phyloP scores from a whole-genome alignment of 129 eudicot genomes.

The Kitagawia praeruptora region DNA sequence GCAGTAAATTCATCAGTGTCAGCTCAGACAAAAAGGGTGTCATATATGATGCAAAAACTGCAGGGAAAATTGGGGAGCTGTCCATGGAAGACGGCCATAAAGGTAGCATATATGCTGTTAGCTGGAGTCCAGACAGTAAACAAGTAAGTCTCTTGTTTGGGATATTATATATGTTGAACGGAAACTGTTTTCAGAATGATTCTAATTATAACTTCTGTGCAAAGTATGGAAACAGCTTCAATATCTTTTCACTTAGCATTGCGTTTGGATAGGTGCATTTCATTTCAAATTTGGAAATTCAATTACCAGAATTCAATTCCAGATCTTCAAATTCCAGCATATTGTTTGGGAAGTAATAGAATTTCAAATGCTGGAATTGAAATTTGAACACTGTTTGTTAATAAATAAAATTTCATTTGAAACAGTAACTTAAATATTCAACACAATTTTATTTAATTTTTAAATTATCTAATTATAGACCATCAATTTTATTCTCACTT shows the following conservation, averaged over 20 bases:
- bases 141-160: constrained; percentile 33
- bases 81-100: constrained; percentile 73
- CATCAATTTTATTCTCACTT: no score
- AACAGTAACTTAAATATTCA: no score
- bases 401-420: no score
- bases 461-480: no score
- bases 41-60: constrained; percentile 82
- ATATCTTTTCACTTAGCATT: neutral
- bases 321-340: no score
- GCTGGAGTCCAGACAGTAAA: constrained; percentile 98
- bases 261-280: no score
- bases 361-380: no score
- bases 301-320: no score
- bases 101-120: constrained; percentile 95
- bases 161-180: neutral
- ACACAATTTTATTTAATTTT: no score
- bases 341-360: no score
- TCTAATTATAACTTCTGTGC: neutral
- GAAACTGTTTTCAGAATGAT: neutral
- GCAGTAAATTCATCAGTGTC: constrained; percentile 80
- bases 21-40: constrained; percentile 93
- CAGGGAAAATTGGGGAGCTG: constrained; percentile 70
- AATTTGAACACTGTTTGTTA: no score
- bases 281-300: no score
- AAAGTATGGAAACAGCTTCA: neutral